phyloP scores from a whole-genome alignment of 495 filamentous ascomycete species.

The Penicillium steckii region DNA sequence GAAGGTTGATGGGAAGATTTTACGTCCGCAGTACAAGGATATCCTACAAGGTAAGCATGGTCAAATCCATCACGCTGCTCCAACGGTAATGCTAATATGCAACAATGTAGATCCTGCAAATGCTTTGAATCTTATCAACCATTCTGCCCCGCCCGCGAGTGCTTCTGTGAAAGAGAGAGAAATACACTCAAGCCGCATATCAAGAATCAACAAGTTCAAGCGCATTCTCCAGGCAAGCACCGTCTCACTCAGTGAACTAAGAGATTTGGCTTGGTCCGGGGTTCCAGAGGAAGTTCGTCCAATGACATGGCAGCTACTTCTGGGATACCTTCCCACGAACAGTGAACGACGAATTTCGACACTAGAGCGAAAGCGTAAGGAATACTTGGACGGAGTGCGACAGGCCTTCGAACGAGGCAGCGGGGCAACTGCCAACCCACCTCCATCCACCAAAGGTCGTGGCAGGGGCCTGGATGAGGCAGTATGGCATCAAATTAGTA shows the following conservation, averaged over 20 bases:
- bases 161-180: conserved; percentile 84
- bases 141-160: conserved; percentile 70
- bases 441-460: conserved; percentile 42
- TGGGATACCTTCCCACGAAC: conserved; percentile 93
- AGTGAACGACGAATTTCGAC: conserved; percentile 88
- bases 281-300: conserved; percentile 92
- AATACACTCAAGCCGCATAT: conserved; percentile 80
- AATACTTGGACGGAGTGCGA: conserved; percentile 92
- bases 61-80: background rate
- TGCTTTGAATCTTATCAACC: conserved; percentile 88
- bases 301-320: conserved; percentile 96
- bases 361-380: conserved; percentile 91
- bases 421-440: conserved; percentile 30
- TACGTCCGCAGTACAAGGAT: conserved; percentile 96
- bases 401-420: conserved; percentile 86
- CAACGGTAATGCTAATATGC: background rate
- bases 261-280: conserved; percentile 87
- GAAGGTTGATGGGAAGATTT: conserved; percentile 87
- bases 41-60: conserved; percentile 68
- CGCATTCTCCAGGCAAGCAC: conserved; percentile 86
- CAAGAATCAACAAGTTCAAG: conserved; percentile 98
- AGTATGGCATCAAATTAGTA: conserved; percentile 98
- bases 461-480: conserved; percentile 85
- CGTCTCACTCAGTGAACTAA: conserved; percentile 79
- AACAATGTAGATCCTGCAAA: conserved; percentile 78